Evolutionary conservation across 192 early-diverging fungal species (phyloP), one percentile per base, ranked within the genome.

Genomic region (Umbelopsis ramanniana): DNA sequence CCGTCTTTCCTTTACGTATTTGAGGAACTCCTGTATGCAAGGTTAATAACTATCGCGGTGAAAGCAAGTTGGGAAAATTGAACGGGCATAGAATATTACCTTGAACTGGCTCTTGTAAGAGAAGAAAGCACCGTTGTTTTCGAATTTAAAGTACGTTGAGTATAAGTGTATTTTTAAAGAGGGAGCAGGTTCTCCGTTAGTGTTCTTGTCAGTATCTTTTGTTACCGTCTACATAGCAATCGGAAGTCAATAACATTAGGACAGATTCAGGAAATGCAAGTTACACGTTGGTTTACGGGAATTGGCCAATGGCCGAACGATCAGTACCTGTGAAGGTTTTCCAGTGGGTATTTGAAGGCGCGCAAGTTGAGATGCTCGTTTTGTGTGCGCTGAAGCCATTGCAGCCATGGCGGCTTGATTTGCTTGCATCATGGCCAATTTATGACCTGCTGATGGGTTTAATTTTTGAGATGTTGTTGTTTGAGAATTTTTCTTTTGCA

Each of bases 101-200:
- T 86, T 86, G 81, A 86, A 84, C 17, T 81, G 85, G 21, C 82
- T 84, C 26, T 86, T 83, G 72, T 84, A 86, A 33, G 81, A 75
- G 40, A 86, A 86, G 68, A 86, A 83, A 8, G 82, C 85, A 66
- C 84, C 85, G 81, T 86, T 80, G 54, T 84, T 82, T 45, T 90
- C 89, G 77, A 93, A 93, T 60, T 90, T 89, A 74, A 91, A 93
- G 80, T 93, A 89, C 26, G 89, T 89, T 50, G 88, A 81, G 68
- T 90, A 89, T 55, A 93, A 71, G 67, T 91, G 91, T 43, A 93
- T 67, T 35, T 79, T 77, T 40, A 91, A 79, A 3, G 91, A 93
- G 6, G 90, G 86, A 63, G 79, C 77, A 52, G 81, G 83, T 22
- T 83, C 35, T 40, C 40, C 68, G 19, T 70, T 71, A 66, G 24